Conservation (phyloP, 495 filamentous ascomycete species). For the Hyaloscypha finlandica region DNA sequence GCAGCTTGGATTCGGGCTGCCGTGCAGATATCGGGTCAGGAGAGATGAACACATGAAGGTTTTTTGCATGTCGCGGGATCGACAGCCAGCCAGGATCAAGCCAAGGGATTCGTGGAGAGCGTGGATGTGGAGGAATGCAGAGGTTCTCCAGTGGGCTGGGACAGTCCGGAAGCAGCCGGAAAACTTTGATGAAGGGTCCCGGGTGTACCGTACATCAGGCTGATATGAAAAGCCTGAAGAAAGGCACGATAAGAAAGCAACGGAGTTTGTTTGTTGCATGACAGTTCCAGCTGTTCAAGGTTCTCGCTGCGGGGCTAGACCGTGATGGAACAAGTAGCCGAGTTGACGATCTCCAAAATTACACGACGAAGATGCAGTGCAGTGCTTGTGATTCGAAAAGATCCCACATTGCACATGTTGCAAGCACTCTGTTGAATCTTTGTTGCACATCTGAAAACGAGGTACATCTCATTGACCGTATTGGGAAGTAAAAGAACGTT, state of each 20-base stretch:
- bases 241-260: background rate
- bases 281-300: background rate
- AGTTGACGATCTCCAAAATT: background rate
- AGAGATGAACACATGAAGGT: background rate
- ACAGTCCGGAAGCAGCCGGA: background rate
- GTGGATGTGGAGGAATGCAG: background rate
- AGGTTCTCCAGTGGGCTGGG: background rate
- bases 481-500: background rate
- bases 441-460: background rate
- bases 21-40: background rate
- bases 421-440: background rate
- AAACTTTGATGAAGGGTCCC: background rate
- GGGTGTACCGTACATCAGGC: background rate
- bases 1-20: background rate
- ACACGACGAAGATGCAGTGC: background rate
- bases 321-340: background rate
- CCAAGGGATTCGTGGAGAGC: background rate
- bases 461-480: background rate
- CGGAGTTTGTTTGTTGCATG: background rate
- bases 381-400: background rate
- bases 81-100: slow-evolving; percentile 25
- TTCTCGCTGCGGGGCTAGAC: background rate
- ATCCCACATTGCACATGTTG: background rate
- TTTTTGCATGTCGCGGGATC: slow-evolving; percentile 18
- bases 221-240: background rate